A percentile compares a stretch with the other conserved stretches of the same genome.
These are phyloP conservation scores for Neolentinus lepideus DNA, from an alignment of 1,284 basidiomycete genomes.

Conservation along the genomic window DNA sequence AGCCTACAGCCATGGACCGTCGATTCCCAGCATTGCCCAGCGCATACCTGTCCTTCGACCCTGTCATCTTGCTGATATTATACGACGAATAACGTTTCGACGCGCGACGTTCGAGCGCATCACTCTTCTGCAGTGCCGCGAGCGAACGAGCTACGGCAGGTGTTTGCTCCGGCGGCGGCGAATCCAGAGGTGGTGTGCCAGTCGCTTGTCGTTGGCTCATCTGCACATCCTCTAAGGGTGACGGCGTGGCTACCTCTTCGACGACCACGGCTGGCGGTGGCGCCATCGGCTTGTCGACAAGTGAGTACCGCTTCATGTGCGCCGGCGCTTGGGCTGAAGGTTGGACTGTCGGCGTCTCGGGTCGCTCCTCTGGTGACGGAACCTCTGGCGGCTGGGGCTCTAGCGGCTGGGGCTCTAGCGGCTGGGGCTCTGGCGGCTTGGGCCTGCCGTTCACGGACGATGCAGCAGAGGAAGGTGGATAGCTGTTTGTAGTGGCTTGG, in stretches of 20 bases:
- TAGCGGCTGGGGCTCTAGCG: no score
- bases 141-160: slow-evolving; percentile 74
- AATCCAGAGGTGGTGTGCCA: slow-evolving; percentile 15
- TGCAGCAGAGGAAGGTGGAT: background rate
- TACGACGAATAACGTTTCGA: slow-evolving; percentile 97
- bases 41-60: slow-evolving; percentile 23
- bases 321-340: slow-evolving; percentile 37
- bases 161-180: slow-evolving; percentile 8
- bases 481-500: background rate
- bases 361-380: slow-evolving; percentile 14
- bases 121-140: slow-evolving; percentile 82
- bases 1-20: slow-evolving; percentile 56
- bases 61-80: slow-evolving; percentile 92
- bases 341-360: slow-evolving; percentile 22
- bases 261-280: slow-evolving; percentile 42
- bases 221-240: slow-evolving; percentile 3
- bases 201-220: background rate
- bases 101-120: slow-evolving; percentile 85
- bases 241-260: slow-evolving; percentile 37
- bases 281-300: slow-evolving; percentile 56
- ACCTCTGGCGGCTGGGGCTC: slow-evolving; percentile 2
- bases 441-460: background rate
- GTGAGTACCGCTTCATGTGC: slow-evolving; percentile 67
- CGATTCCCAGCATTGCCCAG: slow-evolving; percentile 36
- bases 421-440: slow-evolving; percentile 12